Base-by-base conservation (phyloP, 805 yeast genomes). In the Naumovozyma castellii region DNA sequence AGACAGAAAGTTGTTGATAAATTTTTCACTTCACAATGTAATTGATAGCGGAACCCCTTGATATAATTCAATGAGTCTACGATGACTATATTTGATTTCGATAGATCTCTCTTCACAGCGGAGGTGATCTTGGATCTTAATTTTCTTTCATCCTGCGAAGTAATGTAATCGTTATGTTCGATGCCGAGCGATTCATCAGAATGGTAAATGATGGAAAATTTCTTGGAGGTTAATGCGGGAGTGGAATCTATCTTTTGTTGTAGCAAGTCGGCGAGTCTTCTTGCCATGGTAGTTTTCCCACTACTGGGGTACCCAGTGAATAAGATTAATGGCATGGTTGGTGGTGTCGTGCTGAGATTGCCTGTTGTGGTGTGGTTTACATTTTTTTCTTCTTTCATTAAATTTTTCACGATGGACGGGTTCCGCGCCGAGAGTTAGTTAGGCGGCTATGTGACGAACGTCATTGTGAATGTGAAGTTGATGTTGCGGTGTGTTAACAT, bases 31-130 rank as follows among this genome's bases (percentile, higher is more conserved):
- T 92, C 98, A 61, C 97, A 88, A 59, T 77, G 87, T 39, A 92
- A 67, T 61, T 92, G 98, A 62, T 92, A 92, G 44, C 98, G 68
- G 59, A 88, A 87, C 0, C 98, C 98, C 56, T 92, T 92, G 52
- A 92, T 92, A 57, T 92, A 92, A 32, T 84, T 78, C 51, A 87
- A 67, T 1, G 92, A 75, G 58, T 92, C 98, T 39, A 92, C 68
- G 14, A 92, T 77, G 1, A 92, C 97, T 20, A 92, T 70, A 16
- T 75, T 78, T 22, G 72, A 66, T 31, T 79, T 71, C 1, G 83
- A 69, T 3, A 92, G 61, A 46, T 82, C 85, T 47, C 97, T 70
- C 53, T 86, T 85, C 14, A 90, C 92, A 0, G 94, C 95, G 0
- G 94, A 76, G 65, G 88, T 79, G 51, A 88, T 95, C 19, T 75